A percentile compares a stretch with the other conserved stretches of the same genome.
Conservation (phyloP, 805 yeast genomes). For the Candida maltosa region DNA sequence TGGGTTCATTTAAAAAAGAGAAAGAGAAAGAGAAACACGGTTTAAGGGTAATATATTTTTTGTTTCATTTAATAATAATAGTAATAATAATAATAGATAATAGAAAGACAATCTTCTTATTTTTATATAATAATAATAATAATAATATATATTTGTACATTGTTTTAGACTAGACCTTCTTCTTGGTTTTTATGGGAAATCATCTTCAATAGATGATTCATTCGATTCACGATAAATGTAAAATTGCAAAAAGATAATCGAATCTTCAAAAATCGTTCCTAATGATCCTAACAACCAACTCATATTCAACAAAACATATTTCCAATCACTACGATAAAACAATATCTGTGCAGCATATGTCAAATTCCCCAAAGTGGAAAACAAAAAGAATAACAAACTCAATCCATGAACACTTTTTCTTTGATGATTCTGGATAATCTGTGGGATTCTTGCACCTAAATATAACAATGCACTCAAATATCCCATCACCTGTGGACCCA, state of each 20-base stretch:
- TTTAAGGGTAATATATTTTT: too few species aligned
- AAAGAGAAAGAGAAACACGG: too few species aligned
- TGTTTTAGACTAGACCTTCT: too few species aligned
- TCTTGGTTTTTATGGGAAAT: too few species aligned
- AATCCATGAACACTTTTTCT: conserved; percentile 84
- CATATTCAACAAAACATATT: conserved; percentile 58
- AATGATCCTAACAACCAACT: conserved; percentile 79
- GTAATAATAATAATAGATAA: too few species aligned
- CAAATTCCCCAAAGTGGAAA: conserved; percentile 71
- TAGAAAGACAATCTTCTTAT: too few species aligned
- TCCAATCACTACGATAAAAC: conserved; percentile 57
- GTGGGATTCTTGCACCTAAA: conserved; percentile 77
- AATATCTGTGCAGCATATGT: conserved; percentile 75
- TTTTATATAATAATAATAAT: too few species aligned
- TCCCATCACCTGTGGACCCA: conserved; percentile 68
- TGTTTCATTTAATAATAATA: too few species aligned
- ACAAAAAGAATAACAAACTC: conserved; percentile 73
- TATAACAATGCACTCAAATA: conserved; percentile 67
- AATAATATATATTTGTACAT: too few species aligned
- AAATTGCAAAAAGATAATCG: conserved; percentile 64
- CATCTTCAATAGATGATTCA: too few species aligned
- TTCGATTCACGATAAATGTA: conserved; percentile 49
- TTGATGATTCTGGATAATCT: conserved; percentile 72
- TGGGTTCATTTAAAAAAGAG: too few species aligned
- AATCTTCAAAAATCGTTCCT: conserved; percentile 74